Evolutionary conservation across 202 grass and related monocot genomes (phyloP), one percentile per base, ranked within the genome.

Genomic region (Saccharum hybrid): DNA sequence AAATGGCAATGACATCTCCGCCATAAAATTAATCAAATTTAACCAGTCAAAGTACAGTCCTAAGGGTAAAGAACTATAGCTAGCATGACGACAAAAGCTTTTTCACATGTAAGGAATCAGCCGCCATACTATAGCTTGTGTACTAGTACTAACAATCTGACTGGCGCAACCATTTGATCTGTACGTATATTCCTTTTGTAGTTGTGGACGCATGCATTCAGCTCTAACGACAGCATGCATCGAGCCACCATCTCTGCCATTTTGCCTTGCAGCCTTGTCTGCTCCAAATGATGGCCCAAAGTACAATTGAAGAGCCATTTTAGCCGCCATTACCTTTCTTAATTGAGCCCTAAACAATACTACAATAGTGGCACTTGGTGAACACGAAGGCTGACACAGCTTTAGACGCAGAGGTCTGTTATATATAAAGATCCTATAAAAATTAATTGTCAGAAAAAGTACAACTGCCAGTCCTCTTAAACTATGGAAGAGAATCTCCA

Each of bases 231-330:
- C 86, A 74, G 40, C 69, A 48, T 61, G 46, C 1, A 34, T 49
- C 46, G 13, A 49, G 46, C 68, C 75, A 63, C 19, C 13, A n/a
- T 68, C 59, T 26, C 6, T 69, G 52, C 39, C 64, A 13, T 77
- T 68, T 69, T 23, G 16, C 68, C 75, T 54, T 84, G 61, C 46
- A 48, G 33, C 37, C 19, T 66, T 84, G 75, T 48, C 46, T 66
- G 21, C 63, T 54, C 19, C 33, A 88, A 69, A 48, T 49, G 22
- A 82, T 26, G 86, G 8, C 76, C 63, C 41, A 74, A 54, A 63
- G 5, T 14, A 33, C 31, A 67, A 26, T 51, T 16, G 14, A 76
- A 81, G 63, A 76, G 81, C 19, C 78, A 37, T 4, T 80, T 23
- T 15, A 81, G 62, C 81, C 75, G 38, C 33, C 61, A 75, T 51